phyloP scores from a whole-genome alignment of 1,284 basidiomycete genomes.

The Cutaneotrichosporon dermatis region DNA sequence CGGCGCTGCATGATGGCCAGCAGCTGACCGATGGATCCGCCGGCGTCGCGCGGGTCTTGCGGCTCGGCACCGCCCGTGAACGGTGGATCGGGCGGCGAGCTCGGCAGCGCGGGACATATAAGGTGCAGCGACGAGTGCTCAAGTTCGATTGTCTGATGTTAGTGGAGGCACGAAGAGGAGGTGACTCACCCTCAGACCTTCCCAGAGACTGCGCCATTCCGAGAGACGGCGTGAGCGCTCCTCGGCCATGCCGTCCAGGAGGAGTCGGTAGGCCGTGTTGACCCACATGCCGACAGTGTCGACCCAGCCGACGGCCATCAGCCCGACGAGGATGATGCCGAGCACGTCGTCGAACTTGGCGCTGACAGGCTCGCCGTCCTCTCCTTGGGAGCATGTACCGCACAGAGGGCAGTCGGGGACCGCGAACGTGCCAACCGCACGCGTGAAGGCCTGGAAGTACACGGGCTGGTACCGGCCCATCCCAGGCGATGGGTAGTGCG shows the following conservation, averaged over 20 bases:
- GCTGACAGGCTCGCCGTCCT: slow-evolving; percentile 5
- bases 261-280: slow-evolving; percentile 19
- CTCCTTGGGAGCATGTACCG: background rate
- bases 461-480: slow-evolving; percentile 17
- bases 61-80: slow-evolving; percentile 8
- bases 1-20: slow-evolving; percentile 23
- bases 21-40: slow-evolving; percentile 20
- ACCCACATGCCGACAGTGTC: slow-evolving; percentile 26
- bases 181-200: slow-evolving; percentile 20
- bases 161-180: background rate
- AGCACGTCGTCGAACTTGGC: slow-evolving; percentile 23
- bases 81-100: slow-evolving; percentile 15
- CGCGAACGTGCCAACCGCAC: slow-evolving; percentile 15
- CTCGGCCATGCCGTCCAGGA: slow-evolving; percentile 23
- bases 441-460: slow-evolving; percentile 19
- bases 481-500: slow-evolving; percentile 16
- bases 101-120: slow-evolving; percentile 19
- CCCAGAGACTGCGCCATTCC: slow-evolving; percentile 24
- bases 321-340: slow-evolving; percentile 21
- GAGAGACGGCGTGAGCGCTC: slow-evolving; percentile 14
- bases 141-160: slow-evolving; percentile 21
- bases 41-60: slow-evolving; percentile 4
- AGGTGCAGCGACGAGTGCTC: slow-evolving; percentile 25
- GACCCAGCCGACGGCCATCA: slow-evolving; percentile 24
- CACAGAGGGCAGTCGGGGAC: slow-evolving; percentile 16